phyloP scores from a whole-genome alignment of 2,329 filamentous ascomycete genomes.

The Apiospora kogelbergensis region DNA sequence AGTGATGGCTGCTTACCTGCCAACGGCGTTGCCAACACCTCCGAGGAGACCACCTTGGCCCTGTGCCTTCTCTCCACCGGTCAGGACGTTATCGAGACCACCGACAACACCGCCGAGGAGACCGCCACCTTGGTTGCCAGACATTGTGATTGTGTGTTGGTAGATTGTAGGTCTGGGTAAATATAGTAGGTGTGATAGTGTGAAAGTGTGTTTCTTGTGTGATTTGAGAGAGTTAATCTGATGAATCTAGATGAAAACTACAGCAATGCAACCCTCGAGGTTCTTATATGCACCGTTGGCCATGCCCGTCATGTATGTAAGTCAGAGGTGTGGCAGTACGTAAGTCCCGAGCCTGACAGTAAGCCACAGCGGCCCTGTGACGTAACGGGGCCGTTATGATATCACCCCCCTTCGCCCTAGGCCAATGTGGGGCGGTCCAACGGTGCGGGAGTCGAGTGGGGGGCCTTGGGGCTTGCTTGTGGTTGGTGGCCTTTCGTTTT shows the following conservation, averaged over 20 bases:
- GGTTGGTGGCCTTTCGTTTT: background rate
- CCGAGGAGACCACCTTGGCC: slow-evolving; percentile 34
- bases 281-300: background rate
- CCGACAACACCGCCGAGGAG: slow-evolving; percentile 33
- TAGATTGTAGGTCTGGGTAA: background rate
- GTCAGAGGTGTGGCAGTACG: background rate
- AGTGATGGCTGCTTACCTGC: slow-evolving; percentile 13
- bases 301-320: background rate
- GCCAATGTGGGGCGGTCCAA: background rate
- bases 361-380: background rate
- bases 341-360: background rate
- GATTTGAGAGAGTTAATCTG: background rate
- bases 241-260: background rate
- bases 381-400: background rate
- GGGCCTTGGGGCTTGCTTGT: background rate
- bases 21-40: slow-evolving; percentile 29
- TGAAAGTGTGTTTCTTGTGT: background rate
- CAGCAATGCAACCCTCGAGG: background rate
- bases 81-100: slow-evolving; percentile 33
- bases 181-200: background rate
- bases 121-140: slow-evolving; percentile 29
- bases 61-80: slow-evolving; percentile 32
- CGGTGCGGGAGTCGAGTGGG: background rate
- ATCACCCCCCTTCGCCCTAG: background rate
- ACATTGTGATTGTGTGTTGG: slow-evolving; percentile 23